These are phyloP conservation scores for Primulina huaijiensis DNA, from an alignment of 257 asterid genomes.

Conservation along the genomic window DNA sequence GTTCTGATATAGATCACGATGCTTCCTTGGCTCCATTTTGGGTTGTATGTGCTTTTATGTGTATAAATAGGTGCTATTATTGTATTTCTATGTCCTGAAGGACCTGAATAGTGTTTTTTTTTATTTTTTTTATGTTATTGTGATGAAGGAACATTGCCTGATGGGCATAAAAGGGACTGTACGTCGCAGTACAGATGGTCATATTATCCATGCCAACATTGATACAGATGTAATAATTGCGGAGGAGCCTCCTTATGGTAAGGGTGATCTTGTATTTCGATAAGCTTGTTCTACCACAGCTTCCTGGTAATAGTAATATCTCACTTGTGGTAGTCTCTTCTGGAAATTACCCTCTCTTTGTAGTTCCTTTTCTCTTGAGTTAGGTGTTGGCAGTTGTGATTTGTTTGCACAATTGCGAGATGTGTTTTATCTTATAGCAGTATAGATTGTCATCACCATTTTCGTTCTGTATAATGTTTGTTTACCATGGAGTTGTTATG, in stretches of 20 bases:
- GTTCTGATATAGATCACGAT: no score
- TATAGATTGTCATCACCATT: not conserved
- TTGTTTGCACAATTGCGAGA: not conserved
- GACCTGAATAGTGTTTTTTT: slow-evolving; percentile 10
- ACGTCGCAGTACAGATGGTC: slow-evolving; percentile 99
- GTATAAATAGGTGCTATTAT: slow-evolving; percentile 16
- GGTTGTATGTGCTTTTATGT: slow-evolving; percentile 4
- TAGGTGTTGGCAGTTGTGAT: slow-evolving; percentile 1
- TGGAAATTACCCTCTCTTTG: slow-evolving; percentile 3
- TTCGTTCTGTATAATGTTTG: not conserved
- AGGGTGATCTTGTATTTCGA: slow-evolving; percentile 24
- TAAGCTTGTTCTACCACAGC: not conserved
- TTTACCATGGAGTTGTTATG: not conserved
- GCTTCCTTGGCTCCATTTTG: slow-evolving; percentile 4
- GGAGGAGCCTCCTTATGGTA: slow-evolving; percentile 98
- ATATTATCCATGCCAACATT: slow-evolving; percentile 98
- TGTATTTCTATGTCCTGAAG: slow-evolving; percentile 10
- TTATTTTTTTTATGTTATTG: slow-evolving; percentile 17
- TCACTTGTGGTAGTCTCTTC: slow-evolving; percentile 5
- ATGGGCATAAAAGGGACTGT: slow-evolving; percentile 99
- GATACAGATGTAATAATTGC: slow-evolving; percentile 99
- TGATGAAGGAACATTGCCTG: slow-evolving; percentile 86
- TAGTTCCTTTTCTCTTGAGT: slow-evolving; percentile 6
- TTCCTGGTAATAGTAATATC: slow-evolving; percentile 11
- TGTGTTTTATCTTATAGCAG: slow-evolving; percentile 1